Conservation (phyloP, 2,329 filamentous ascomycete genomes). For the Triangularia verruculosa region DNA sequence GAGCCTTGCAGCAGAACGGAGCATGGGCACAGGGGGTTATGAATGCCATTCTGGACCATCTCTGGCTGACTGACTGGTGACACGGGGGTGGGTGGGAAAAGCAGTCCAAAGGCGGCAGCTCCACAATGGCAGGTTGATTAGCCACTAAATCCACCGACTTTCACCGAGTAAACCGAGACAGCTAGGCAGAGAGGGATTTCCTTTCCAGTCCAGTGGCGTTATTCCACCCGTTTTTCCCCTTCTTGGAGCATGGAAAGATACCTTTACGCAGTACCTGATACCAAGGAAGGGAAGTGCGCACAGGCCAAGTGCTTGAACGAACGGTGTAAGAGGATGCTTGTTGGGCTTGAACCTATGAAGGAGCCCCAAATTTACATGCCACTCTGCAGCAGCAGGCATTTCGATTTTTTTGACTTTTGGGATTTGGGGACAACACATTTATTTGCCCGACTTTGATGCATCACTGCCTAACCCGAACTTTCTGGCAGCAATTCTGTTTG, state of each 20-base stretch:
- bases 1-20: conserved; percentile 16
- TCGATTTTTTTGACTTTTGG: conserved; percentile 14
- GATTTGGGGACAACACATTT: conserved; percentile 29
- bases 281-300: conserved; percentile 11
- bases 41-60: neutral
- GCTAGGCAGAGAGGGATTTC: conserved; percentile 5
- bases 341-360: neutral
- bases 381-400: neutral
- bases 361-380: neutral
- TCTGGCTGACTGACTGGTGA: neutral
- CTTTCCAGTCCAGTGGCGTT: conserved; percentile 18
- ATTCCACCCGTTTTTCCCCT: conserved; percentile 13
- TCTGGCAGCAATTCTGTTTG: conserved; percentile 27
- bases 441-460: conserved; percentile 30
- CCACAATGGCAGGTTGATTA: neutral
- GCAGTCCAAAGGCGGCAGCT: neutral
- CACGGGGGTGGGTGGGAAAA: neutral
- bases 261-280: neutral
- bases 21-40: conserved; percentile 4
- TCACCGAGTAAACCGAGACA: conserved; percentile 11
- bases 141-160: conserved; percentile 8
- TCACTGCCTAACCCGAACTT: conserved; percentile 31
- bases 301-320: conserved; percentile 17
- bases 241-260: neutral
- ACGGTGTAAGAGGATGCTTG: conserved; percentile 3